These are phyloP conservation scores for Paracorniculantispora psalliotae DNA, from an alignment of 2,329 filamentous ascomycete species.

Conservation along the genomic window DNA sequence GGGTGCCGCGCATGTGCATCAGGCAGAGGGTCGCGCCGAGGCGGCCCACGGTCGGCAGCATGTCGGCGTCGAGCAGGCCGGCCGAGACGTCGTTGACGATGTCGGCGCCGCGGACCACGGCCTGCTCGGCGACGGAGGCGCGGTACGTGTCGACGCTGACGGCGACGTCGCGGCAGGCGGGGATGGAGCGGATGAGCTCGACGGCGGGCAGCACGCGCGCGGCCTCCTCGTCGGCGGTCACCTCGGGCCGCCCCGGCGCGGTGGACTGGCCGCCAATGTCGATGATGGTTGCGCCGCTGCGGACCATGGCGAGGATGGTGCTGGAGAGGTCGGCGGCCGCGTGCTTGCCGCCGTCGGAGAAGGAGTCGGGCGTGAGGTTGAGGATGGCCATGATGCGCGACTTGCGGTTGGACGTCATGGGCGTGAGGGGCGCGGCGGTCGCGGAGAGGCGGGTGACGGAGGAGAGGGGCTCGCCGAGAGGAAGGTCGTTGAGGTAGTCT, in stretches of 20 bases:
- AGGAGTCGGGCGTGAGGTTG: slow-evolving; percentile 93
- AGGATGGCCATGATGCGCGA: slow-evolving; percentile 91
- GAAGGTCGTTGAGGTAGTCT: slow-evolving; percentile 57
- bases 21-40: slow-evolving; percentile 74
- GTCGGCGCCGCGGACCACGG: slow-evolving; percentile 74
- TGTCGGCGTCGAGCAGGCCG: slow-evolving; percentile 69
- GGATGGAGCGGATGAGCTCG: slow-evolving; percentile 61
- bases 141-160: slow-evolving; percentile 94
- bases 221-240: slow-evolving; percentile 69
- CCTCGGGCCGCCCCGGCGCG: slow-evolving; percentile 65
- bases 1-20: slow-evolving; percentile 92
- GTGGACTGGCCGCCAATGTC: slow-evolving; percentile 94
- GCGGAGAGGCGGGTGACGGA: slow-evolving; percentile 53
- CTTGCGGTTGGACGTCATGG: slow-evolving; percentile 51
- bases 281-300: slow-evolving; percentile 72
- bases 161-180: slow-evolving; percentile 57
- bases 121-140: slow-evolving; percentile 71
- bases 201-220: slow-evolving; percentile 77
- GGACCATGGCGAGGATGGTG: slow-evolving; percentile 59
- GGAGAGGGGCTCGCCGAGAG: slow-evolving; percentile 46
- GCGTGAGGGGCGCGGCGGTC: slow-evolving; percentile 48
- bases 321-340: slow-evolving; percentile 44
- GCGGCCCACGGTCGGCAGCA: slow-evolving; percentile 75
- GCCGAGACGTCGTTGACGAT: slow-evolving; percentile 94
- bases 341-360: slow-evolving; percentile 81